Evolutionary conservation across 495 filamentous ascomycete species (phyloP), one percentile per base, ranked within the genome.

Genomic region (Bathelium albidoporum): DNA sequence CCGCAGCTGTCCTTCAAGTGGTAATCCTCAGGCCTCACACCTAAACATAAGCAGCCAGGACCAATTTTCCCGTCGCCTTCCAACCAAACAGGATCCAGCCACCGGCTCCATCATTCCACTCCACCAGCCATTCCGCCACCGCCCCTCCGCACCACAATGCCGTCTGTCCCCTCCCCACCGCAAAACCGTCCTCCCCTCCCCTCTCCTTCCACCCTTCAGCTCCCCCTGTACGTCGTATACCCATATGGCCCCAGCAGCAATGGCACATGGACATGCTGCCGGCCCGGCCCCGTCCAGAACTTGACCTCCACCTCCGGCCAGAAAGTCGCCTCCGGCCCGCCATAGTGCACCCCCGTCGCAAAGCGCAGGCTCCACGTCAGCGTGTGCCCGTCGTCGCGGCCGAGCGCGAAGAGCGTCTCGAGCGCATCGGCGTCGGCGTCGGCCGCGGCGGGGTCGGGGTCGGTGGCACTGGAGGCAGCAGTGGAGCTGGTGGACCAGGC

Each of bases 201-300:
- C 49, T 20, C 24, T 55, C 49, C 49, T 4, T 29, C 20, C 49
- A 49, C 16, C 12, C 49, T 20, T 29, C 20, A 55, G 29, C 49
- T 55, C 39, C 94, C 94, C 69, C 94, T 79, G 75, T 98, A 98
- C 5, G 94, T 97, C 59, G 89, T 89, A 77, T 95, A 98, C 70
- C 87, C 90, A 79, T 86, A 97, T 49, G 92, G 92, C 61, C 89
- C 85, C 76, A 98, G 72, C 73, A 98, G 68, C 72, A 98, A 77
- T 29, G 94, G 94, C 2, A 98, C 88, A 82, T 98, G 94, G 69
- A 91, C 97, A 76, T 95, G 89, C 77, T 72, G 70, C 32, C 66
- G 65, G 61, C 61, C 61, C 62, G 59, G 88, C 82, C 14, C 78
- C 85, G 32, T 74, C 52, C 82, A 83, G 73, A 98, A 96, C 60